Base-by-base conservation (phyloP, 2,329 filamentous ascomycete species). In the Huntiella bhutanensis region DNA sequence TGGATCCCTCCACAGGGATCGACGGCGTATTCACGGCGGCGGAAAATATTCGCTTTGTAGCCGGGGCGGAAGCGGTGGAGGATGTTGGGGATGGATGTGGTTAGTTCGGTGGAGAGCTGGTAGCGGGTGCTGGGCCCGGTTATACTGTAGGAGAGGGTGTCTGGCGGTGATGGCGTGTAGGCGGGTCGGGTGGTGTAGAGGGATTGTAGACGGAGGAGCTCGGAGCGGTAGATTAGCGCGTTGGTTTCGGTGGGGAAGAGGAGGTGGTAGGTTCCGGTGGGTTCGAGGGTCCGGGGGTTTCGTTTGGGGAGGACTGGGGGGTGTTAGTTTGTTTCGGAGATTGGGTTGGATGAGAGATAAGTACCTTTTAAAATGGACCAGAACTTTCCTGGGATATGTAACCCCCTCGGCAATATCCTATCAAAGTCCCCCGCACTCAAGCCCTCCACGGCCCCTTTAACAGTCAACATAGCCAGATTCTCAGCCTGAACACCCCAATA, bases 351-450 rank as follows among this genome's bases (percentile, higher is more conserved):
- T 15, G 5, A 33, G 16, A 13, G 15, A 12, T 16, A 46, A 54
- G 39, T 58, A 71, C 71, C 65, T 59, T 75, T 72, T 35, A 66
- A 61, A 48, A 84, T 75, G 22, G 74, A 73, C 47, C 66, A 68
- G 7, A 71, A 66, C 81, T 82, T 86, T 36, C 70, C 70, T 51
- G 80, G 74, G 33, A 87, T 70, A 53, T 82, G 75, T 46, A 65
- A 60, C 40, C 75, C 73, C 54, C 69, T 71, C 1, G 70, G 70
- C 4, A 75, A 68, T 13, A 86, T 60, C 47, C 81, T 76, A 52
- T 74, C 69, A 60, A 88, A 87, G 61, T 88, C 82, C 52, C 70
- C 71, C 53, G 78, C 71, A 15, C 66, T 64, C 38, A 87, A 66
- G 15, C 71, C 68, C 48, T 67, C 68, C 54, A 71, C 74, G 5